Percentiles rank a stretch among this genome's conserved stretches.
Evolutionary conservation across 1,139 yeast genomes (phyloP).

Genomic region (Pichia sp.): DNA sequence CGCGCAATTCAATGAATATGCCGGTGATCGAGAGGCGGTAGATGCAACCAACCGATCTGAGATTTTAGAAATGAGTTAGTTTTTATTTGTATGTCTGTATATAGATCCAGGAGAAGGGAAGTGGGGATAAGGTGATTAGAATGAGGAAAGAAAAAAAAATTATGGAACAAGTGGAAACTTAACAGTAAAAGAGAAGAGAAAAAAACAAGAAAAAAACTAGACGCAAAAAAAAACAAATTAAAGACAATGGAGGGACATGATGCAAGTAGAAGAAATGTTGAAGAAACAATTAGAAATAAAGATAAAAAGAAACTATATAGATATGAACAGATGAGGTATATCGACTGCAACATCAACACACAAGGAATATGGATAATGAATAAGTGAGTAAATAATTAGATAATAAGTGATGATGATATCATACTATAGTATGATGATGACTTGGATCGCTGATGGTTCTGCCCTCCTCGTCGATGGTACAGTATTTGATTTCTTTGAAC

Average conservation of each 20-base stretch:
- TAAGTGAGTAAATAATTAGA: background rate
- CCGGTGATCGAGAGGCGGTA: background rate
- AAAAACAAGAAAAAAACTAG: background rate
- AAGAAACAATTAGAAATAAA: background rate
- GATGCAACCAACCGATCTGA: background rate
- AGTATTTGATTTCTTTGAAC: slow-evolving; percentile 57
- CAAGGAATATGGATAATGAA: background rate
- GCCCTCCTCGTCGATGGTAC: slow-evolving; percentile 44
- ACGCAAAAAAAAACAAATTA: background rate
- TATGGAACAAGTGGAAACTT: background rate
- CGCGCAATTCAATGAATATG: background rate
- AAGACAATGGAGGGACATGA: background rate
- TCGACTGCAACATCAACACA: background rate
- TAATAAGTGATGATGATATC: slow-evolving; percentile 1
- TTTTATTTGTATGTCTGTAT: background rate
- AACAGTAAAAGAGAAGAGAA: background rate
- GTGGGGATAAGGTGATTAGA: background rate
- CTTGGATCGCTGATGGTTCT: slow-evolving; percentile 43
- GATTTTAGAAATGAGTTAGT: background rate
- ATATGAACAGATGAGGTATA: background rate
- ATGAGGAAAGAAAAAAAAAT: background rate
- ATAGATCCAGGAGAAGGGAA: background rate
- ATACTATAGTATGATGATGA: slow-evolving; percentile 52
- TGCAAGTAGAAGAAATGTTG: background rate
- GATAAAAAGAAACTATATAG: background rate